Conservation (phyloP, 1,139 yeast species). For the Pichiaceae sp. region DNA sequence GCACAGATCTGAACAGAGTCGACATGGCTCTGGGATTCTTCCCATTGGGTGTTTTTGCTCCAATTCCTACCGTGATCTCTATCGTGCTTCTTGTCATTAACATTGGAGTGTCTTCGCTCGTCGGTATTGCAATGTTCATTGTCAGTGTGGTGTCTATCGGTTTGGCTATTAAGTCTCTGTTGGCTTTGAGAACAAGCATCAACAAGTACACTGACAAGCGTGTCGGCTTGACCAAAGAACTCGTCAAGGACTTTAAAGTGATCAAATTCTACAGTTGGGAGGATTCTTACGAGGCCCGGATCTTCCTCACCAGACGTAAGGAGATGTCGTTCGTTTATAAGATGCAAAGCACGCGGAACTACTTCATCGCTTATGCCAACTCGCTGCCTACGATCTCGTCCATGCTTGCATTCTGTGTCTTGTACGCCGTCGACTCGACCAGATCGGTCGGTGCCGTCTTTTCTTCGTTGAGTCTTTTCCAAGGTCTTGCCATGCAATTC, state of each 20-base stretch:
- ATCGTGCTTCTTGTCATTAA: constrained; percentile 59
- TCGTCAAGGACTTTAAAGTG: constrained; percentile 36
- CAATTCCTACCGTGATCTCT: constrained; percentile 45
- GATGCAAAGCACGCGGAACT: constrained; percentile 34
- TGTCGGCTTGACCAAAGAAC: constrained; percentile 35
- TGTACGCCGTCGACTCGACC: constrained; percentile 43
- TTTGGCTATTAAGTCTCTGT: constrained; percentile 30
- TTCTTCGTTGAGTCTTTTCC: constrained; percentile 71
- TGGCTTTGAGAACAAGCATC: constrained; percentile 36
- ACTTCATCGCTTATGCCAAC: constrained; percentile 34
- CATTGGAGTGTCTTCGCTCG: constrained; percentile 64
- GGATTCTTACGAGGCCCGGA: constrained; percentile 32
- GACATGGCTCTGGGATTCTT: constrained; percentile 68
- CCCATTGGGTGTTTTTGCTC: constrained; percentile 59
- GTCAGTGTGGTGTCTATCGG: constrained; percentile 24
- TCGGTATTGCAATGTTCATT: constrained; percentile 52
- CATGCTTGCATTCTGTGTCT: constrained; percentile 58
- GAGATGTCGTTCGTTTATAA: constrained; percentile 34
- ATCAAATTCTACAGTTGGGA: constrained; percentile 47
- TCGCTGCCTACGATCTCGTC: constrained; percentile 37
- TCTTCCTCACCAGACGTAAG: constrained; percentile 29
- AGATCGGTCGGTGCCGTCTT: constrained; percentile 67
- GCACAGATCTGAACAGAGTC: constrained; percentile 70
- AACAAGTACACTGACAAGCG: constrained; percentile 36
- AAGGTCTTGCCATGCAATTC: constrained; percentile 41